Evolutionary conservation across 495 filamentous ascomycete genomes (phyloP).

Genomic region (Corynascus novoguineensis): DNA sequence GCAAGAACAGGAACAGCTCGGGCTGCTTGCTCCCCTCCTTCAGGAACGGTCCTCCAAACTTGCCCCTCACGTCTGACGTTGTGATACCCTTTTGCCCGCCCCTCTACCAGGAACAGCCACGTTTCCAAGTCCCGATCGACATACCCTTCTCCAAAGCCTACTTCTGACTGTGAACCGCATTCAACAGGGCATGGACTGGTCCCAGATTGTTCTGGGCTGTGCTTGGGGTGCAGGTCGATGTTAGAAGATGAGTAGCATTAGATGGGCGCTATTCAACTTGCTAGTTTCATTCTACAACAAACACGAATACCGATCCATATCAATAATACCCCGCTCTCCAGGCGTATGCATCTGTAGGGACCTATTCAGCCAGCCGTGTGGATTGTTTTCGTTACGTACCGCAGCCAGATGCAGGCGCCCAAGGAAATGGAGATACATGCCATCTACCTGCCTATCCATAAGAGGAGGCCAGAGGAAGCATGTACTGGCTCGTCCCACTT

Average conservation of each 20-base stretch:
- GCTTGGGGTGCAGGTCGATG: no score
- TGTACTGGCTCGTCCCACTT: not conserved
- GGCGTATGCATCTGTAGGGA: not conserved
- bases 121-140: no score
- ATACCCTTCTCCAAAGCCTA: no score
- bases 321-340: conserved; percentile 7
- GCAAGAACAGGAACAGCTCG: conserved; percentile 14
- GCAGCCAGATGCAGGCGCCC: no score
- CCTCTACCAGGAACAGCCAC: not conserved
- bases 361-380: conserved; percentile 3
- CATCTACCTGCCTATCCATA: no score
- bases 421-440: no score
- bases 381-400: no score
- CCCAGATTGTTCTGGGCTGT: not conserved
- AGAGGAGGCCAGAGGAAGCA: no score
- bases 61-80: conserved; percentile 5
- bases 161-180: no score
- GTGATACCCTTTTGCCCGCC: not conserved
- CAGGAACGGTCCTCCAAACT: not conserved
- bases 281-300: not conserved
- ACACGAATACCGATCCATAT: not conserved
- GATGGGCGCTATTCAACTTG: no score
- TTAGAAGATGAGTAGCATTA: no score
- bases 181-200: no score
- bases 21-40: not conserved